phyloP scores from a whole-genome alignment of 768 basidiomycete species.

The Kwoniella bestiolae region DNA sequence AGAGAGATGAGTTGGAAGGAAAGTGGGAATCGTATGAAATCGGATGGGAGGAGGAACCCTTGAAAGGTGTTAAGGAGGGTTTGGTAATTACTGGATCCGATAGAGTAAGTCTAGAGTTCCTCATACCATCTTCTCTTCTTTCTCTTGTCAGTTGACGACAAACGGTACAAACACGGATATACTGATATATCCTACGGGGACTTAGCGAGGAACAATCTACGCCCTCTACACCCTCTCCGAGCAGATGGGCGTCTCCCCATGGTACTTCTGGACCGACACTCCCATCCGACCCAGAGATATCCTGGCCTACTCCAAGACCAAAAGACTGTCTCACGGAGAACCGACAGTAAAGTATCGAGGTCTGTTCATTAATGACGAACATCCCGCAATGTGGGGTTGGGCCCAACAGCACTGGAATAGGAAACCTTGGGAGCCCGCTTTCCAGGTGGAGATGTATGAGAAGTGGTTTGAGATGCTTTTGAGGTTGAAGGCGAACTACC shows the following conservation, averaged over 20 bases:
- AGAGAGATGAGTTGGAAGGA: conserved; percentile 64
- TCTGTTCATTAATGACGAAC: conserved; percentile 76
- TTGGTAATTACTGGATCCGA: conserved; percentile 74
- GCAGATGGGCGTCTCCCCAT: conserved; percentile 66
- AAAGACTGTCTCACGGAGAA: conserved; percentile 62
- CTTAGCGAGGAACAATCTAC: conserved; percentile 69
- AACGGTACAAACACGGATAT: no score
- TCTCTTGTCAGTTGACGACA: no score
- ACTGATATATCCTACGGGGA: no score
- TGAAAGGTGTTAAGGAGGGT: conserved; percentile 66
- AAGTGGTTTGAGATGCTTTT: conserved; percentile 67
- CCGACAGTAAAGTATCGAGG: conserved; percentile 75
- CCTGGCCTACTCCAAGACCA: conserved; percentile 58
- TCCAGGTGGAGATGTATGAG: conserved; percentile 61
- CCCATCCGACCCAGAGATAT: conserved; percentile 63
- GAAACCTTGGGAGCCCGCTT: conserved; percentile 66
- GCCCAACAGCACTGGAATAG: conserved; percentile 71
- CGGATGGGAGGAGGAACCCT: conserved; percentile 64
- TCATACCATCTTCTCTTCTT: no score
- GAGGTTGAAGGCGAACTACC: conserved; percentile 70
- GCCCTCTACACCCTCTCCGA: conserved; percentile 72
- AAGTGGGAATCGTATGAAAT: conserved; percentile 71
- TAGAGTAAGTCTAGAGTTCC: conserved; percentile 54
- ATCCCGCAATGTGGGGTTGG: conserved; percentile 74
- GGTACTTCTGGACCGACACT: conserved; percentile 73